These are phyloP conservation scores for Penicillium egyptiacum DNA, from an alignment of 495 filamentous ascomycete genomes.

Conservation along the genomic window DNA sequence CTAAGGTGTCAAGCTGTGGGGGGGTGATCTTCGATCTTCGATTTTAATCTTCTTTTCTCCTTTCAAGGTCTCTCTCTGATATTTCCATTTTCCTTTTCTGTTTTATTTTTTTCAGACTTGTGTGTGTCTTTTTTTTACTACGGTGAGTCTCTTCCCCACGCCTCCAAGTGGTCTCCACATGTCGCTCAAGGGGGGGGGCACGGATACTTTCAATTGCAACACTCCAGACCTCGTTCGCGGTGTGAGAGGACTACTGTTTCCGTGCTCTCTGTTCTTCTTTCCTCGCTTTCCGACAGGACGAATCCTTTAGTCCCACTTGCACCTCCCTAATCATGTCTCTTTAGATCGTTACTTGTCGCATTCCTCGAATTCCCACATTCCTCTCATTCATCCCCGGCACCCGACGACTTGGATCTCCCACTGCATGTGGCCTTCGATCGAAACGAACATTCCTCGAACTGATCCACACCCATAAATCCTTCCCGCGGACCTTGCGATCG, in stretches of 20 bases:
- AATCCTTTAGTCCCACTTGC: slow-evolving; percentile 7
- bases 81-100: not conserved
- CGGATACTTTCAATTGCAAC: slow-evolving; percentile 20
- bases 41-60: slow-evolving; percentile 13
- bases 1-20: slow-evolving; percentile 8
- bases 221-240: slow-evolving; percentile 15
- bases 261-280: slow-evolving; percentile 2
- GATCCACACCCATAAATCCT: slow-evolving; percentile 1
- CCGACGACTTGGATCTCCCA: slow-evolving; percentile 13
- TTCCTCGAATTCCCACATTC: slow-evolving; percentile 13
- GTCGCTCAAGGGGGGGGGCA: slow-evolving; percentile 32
- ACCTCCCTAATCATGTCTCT: slow-evolving; percentile 21
- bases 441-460: slow-evolving; percentile 27
- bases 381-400: slow-evolving; percentile 8
- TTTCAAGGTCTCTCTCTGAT: slow-evolving; percentile 10
- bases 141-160: slow-evolving; percentile 25
- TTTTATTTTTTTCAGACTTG: slow-evolving; percentile 1
- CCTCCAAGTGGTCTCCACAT: slow-evolving; percentile 28
- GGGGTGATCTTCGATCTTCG: slow-evolving; percentile 6
- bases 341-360: slow-evolving; percentile 30
- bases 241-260: slow-evolving; percentile 9
- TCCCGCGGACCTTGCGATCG: slow-evolving; percentile 19
- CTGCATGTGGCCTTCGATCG: slow-evolving; percentile 39
- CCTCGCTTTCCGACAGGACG: slow-evolving; percentile 5
- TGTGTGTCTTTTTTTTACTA: not conserved